phyloP scores from a whole-genome alignment of 2,329 filamentous ascomycete species.

The Xylariales sp. region DNA sequence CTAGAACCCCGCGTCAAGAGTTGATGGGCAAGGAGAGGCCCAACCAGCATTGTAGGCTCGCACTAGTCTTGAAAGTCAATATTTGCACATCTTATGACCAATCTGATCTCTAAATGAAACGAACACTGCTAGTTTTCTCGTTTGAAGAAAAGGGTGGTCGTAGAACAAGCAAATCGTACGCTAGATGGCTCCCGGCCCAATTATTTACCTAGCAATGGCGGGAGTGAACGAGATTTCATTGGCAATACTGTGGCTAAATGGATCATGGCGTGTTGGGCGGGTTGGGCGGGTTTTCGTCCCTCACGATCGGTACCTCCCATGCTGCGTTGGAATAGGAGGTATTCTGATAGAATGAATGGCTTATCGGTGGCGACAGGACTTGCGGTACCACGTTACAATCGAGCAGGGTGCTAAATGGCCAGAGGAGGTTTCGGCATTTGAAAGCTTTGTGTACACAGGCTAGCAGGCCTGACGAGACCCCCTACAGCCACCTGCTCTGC shows the following conservation, averaged over 20 bases:
- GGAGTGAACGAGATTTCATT: constrained; percentile 28
- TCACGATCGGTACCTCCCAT: constrained; percentile 28
- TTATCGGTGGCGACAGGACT: constrained; percentile 40
- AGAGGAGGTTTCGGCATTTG: constrained; percentile 43
- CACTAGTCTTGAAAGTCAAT: constrained; percentile 10
- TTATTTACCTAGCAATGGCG: constrained; percentile 13
- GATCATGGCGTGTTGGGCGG: constrained; percentile 20
- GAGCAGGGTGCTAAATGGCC: constrained; percentile 38
- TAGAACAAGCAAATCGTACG: constrained; percentile 28
- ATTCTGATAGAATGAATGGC: constrained; percentile 33
- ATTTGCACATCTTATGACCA: constrained; percentile 15
- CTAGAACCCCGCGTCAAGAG: constrained; percentile 4
- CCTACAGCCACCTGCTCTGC: constrained; percentile 28
- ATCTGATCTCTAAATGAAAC: constrained; percentile 11
- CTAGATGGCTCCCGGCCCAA: constrained; percentile 5
- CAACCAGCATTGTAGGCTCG: constrained; percentile 6
- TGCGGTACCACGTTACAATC: constrained; percentile 47
- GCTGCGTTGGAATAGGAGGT: constrained; percentile 12
- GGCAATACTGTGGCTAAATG: constrained; percentile 19
- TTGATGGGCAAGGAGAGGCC: constrained; percentile 6
- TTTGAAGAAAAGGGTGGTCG: constrained; percentile 8
- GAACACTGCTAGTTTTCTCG: constrained; percentile 2
- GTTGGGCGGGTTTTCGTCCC: constrained; percentile 25
- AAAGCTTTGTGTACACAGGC: constrained; percentile 23
- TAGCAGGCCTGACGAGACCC: constrained; percentile 12